phyloP scores from a whole-genome alignment of 108 stramenopile genomes.

The Stephanodiscus minutulus region DNA sequence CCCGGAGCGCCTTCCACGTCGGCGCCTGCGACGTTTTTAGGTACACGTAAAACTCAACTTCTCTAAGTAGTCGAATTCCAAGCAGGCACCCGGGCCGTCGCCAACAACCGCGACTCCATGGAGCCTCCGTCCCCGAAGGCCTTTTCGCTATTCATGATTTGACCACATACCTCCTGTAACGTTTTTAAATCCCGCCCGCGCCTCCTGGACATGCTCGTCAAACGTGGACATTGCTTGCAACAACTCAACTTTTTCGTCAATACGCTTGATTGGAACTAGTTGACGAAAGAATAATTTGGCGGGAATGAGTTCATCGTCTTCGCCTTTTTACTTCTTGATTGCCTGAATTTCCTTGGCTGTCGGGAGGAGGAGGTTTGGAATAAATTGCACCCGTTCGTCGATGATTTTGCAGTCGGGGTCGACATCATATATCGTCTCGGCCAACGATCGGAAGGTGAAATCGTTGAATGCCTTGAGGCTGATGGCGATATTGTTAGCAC shows the following conservation, averaged over 20 bases:
- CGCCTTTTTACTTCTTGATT: constrained; percentile 71
- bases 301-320: constrained; percentile 60
- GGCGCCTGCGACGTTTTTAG: too few species aligned
- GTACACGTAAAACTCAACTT: too few species aligned
- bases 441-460: constrained; percentile 65
- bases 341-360: constrained; percentile 65
- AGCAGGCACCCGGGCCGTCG: too few species aligned
- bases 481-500: constrained; percentile 87
- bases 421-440: constrained; percentile 72
- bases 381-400: constrained; percentile 80
- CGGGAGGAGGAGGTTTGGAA: constrained; percentile 80
- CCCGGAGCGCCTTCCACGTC: too few species aligned
- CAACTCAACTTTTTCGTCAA: constrained; percentile 77
- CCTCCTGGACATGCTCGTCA: constrained; percentile 56
- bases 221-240: constrained; percentile 80
- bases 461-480: constrained; percentile 85
- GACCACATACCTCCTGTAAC: constrained; percentile 71
- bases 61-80: too few species aligned
- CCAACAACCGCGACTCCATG: too few species aligned
- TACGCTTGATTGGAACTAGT: constrained; percentile 66
- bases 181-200: constrained; percentile 59
- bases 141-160: constrained; percentile 78
- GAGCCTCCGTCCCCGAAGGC: too few species aligned
- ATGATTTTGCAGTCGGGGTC: constrained; percentile 73
- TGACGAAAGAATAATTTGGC: constrained; percentile 84